These are phyloP conservation scores for Myxozyma neotropica DNA, from an alignment of 805 yeast species.

Conservation along the genomic window DNA sequence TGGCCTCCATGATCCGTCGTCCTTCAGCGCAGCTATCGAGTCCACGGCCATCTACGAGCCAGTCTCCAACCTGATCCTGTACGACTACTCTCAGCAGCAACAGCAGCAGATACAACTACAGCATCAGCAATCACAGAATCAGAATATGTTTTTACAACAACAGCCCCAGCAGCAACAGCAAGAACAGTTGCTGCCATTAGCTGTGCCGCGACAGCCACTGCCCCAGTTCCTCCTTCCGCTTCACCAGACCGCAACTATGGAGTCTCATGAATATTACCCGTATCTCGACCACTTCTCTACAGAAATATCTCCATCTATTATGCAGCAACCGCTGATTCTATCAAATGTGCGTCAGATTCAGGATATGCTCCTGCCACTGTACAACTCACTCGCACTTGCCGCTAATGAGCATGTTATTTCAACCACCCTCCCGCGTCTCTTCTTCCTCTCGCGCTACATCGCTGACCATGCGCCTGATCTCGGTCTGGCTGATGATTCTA, in stretches of 20 bases:
- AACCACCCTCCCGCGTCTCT: not conserved
- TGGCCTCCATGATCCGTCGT: too few relatives aligned
- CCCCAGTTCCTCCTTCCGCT: too few relatives aligned
- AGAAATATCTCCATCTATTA: not conserved
- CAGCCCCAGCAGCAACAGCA: not conserved
- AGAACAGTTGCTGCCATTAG: not conserved
- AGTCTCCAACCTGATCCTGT: not conserved
- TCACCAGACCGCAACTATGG: too few relatives aligned
- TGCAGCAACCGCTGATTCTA: not conserved
- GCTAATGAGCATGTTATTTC: not conserved
- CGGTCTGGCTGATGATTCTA: constrained; percentile 20
- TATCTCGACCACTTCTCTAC: not conserved
- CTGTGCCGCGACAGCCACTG: too few relatives aligned
- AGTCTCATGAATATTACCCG: not conserved
- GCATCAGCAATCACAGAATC: not conserved
- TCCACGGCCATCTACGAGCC: not conserved
- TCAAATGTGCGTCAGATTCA: constrained; percentile 5
- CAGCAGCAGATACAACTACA: not conserved
- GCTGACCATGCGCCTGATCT: constrained; percentile 12
- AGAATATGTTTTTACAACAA: not conserved
- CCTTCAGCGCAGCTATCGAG: too few relatives aligned
- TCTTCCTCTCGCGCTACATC: constrained; percentile 7
- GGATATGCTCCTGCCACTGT: not conserved
- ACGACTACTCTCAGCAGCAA: not conserved
- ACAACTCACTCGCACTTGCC: not conserved